Evolutionary conservation across 176 grass and related monocot species (phyloP), one percentile per base, ranked within the genome.

Genomic region (Aegilops speltoides): DNA sequence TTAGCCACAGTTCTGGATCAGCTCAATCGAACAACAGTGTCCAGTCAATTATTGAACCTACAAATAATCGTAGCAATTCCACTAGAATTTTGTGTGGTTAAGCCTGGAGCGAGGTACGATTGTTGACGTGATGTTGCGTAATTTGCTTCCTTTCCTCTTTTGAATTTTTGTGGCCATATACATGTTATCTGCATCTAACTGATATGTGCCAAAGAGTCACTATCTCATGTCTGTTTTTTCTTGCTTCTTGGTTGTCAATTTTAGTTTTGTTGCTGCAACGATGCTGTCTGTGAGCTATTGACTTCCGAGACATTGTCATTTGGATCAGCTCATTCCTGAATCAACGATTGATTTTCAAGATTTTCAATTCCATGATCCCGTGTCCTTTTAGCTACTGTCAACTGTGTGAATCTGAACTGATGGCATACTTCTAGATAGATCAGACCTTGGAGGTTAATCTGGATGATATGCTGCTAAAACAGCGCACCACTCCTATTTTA

Each of bases 81-180:
- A 14, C 28, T 41, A 50, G 19, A 83, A 22, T 9, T 54, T 79
- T 64, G 23, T 52, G 38, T 48, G 29, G 68, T 77, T 77, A 77
- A 52, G 86, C 64, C 31, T 76, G 32, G 14, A 15, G 31, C 64
- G 69, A 50, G 33, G 70, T 84, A 83, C 20, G 4, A 23, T 68
- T 76, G 45, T 77, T 61, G 28, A 14, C 70, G 40, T 31, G 9
- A 1, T 37, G 5, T 20, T 13, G 82, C 81, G 50, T 36, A 69
- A 36, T 72, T 71, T 77, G 29, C 64, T 85, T 50, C 85, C 79
- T 71, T 28, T 0, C 29, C 15, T 22, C 52, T 76, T 31, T 50
- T 77, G 23, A 60, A 56, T 64, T 72, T 87, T 82, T 48, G 29
- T 88, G 36, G 86, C 82, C 89, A 77, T 77, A 81, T 77, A 50